Base-by-base conservation (phyloP, 2,329 filamentous ascomycete species). In the Botryotinia calthae region DNA sequence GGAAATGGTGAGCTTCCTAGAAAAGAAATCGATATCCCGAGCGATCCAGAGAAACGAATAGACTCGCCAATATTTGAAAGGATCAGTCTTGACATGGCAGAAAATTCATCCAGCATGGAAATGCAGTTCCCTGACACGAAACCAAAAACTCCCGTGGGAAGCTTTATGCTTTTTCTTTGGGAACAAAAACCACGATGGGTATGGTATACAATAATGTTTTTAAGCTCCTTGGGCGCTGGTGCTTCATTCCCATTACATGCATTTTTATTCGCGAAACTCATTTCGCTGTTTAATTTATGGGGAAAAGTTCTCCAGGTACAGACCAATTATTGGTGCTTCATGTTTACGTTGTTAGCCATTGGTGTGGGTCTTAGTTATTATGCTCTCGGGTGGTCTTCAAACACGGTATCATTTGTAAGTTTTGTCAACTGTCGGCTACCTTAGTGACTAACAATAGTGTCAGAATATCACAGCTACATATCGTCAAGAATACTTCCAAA, bases 301-400 rank as follows among this genome's bases (percentile, higher is more conserved):
- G 74, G 75, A 3, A 40, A 74, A 48, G 72, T 76, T 56, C 76
- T 80, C 14, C 72, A 76, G 37, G 64, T 56, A 34, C 75, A 75
- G 14, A 83, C 82, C 12, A 82, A 85, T 74, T 84, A 85, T 76
- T 86, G 84, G 84, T 81, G 84, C 4, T 80, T 85, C n/a, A 86
- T 86, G 84, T 86, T 86, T 72, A 83, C 85, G 61, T 78, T 85
- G 37, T 79, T 86, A 73, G 82, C 85, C 54, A 77, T 84, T 72
- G 82, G 79, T 28, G 79, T 82, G 70, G 79, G 80, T 18, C 51
- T 84, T 0, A 81, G 82, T 44, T 81, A 80, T 66, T 80, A 76
- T 44, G 71, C 75, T 16, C 74, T 80, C n/a, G 80, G 80, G 0
- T 78, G 73, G 70, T 79, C 82, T 7, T 82, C 87, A 1, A 87